These are phyloP conservation scores for Trypanosoma scelopori DNA, from an alignment of 208 protist genomes.

Conservation along the genomic window DNA sequence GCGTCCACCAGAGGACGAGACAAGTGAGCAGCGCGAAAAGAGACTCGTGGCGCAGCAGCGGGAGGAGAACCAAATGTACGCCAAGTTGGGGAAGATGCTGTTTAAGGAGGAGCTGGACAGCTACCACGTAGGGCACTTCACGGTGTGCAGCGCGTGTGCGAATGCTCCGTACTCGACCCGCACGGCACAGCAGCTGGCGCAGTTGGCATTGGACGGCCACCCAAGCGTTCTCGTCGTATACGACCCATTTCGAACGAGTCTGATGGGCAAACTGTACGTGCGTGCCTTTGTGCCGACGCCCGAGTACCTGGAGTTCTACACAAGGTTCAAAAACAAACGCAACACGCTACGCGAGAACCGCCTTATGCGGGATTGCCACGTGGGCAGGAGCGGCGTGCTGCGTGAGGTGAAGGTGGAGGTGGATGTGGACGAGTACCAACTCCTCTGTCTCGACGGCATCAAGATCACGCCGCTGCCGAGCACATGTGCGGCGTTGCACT, in stretches of 20 bases:
- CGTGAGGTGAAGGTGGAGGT: conserved; percentile 66
- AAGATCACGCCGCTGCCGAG: conserved; percentile 26
- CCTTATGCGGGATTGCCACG: conserved; percentile 43
- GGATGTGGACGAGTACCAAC: conserved; percentile 63
- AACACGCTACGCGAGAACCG: conserved; percentile 25
- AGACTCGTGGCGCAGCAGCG: conserved; percentile 17
- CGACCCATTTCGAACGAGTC: conserved; percentile 64
- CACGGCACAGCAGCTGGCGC: conserved; percentile 40
- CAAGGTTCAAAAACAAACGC: conserved; percentile 18
- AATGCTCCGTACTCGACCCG: conserved; percentile 39
- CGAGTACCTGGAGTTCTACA: conserved; percentile 56
- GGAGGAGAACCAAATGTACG: conserved; percentile 21
- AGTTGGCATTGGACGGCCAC: conserved; percentile 42
- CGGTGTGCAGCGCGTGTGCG: conserved; percentile 45
- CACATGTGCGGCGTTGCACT: conserved; percentile 41
- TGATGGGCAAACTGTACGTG: conserved; percentile 59
- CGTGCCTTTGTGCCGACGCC: conserved; percentile 62
- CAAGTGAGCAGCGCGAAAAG: conserved; percentile 31
- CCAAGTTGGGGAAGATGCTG: conserved; percentile 36
- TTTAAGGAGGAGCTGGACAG: conserved; percentile 55
- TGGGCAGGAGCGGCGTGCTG: conserved; percentile 51
- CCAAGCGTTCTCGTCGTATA: conserved; percentile 68
- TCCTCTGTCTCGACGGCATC: conserved; percentile 43
- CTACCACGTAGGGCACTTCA: conserved; percentile 62
- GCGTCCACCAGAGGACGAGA: conserved; percentile 28